Base-by-base conservation (phyloP, 192 early-diverging fungal genomes). In the Rhizophagus prolifer region DNA sequence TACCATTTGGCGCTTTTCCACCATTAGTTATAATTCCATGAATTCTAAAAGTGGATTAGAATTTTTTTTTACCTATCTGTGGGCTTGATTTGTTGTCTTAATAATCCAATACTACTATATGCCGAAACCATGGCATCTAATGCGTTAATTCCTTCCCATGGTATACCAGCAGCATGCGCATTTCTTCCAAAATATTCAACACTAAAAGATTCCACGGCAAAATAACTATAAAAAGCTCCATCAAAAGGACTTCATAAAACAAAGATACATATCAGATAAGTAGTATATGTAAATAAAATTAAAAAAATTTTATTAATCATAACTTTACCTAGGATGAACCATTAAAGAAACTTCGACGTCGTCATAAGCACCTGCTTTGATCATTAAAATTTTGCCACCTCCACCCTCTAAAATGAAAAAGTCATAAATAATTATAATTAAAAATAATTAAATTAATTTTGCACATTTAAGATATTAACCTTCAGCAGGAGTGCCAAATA, bases 401-500 rank as follows among this genome's bases (percentile, higher is more conserved):
- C 82, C 81, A 0, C 82, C 81, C 78, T 92, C 91, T 73, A 41
- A 38, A 59, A 72, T 60, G 60, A n/a, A 74, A 61, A 23, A 36
- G 8, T 38, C 6, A 9, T 38, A 38, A 38, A 38, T 38, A 38
- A 38, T 31, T 31, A n/a, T n/a, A n/a, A n/a, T n/a, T n/a, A n/a
- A 31, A 31, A 31, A 31, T 31, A 31, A 31, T 2, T 31, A 2
- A 31, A 31, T 2, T 31, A 1, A 2, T 31, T 31, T 31, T 31
- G 2, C 31, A 31, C 31, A 31, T 31, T 31, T 31, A 31, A 31
- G 3, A 69, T 69, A 66, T 41, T 12, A 31, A 79, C 85, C 86
- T 82, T 95, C 92, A 10, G 90, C 92, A 10, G 94, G 94, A 9
- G 92, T 92, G 26, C 94, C 94, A 79, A 90, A 90, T 65, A 95